phyloP scores from a whole-genome alignment of 2,329 filamentous ascomycete species.

The Penicillium sp. region DNA sequence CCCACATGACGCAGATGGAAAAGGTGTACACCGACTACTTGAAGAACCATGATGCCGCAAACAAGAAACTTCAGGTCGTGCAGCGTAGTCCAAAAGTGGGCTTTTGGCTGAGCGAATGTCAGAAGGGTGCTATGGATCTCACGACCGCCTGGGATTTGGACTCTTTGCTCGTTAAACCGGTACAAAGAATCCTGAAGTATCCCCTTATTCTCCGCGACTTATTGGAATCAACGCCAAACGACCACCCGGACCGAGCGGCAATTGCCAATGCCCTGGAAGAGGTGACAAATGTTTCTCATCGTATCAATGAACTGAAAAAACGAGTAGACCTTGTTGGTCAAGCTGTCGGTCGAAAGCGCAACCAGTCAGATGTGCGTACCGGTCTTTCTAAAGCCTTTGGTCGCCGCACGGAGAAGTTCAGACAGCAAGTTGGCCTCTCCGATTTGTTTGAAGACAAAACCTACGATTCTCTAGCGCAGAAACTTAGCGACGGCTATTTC shows the following conservation, averaged over 20 bases:
- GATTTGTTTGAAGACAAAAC: slow-evolving; percentile 74
- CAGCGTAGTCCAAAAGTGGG: slow-evolving; percentile 59
- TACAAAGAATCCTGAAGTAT: slow-evolving; percentile 92
- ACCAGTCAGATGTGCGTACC: slow-evolving; percentile 83
- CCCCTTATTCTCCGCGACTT: slow-evolving; percentile 80
- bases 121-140: slow-evolving; percentile 85
- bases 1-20: slow-evolving; percentile 60
- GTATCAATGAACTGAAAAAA: slow-evolving; percentile 93
- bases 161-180: slow-evolving; percentile 94
- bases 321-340: slow-evolving; percentile 89
- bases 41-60: slow-evolving; percentile 64
- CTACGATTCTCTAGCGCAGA: slow-evolving; percentile 78
- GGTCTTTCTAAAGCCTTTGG: slow-evolving; percentile 86
- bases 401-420: slow-evolving; percentile 82
- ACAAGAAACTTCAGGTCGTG: slow-evolving; percentile 56
- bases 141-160: slow-evolving; percentile 94
- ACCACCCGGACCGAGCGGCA: slow-evolving; percentile 76
- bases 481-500: slow-evolving; percentile 88
- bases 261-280: slow-evolving; percentile 74
- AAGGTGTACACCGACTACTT: slow-evolving; percentile 65
- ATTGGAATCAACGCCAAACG: slow-evolving; percentile 71
- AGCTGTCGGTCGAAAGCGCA: slow-evolving; percentile 80
- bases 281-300: slow-evolving; percentile 58
- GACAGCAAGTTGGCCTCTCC: slow-evolving; percentile 64
- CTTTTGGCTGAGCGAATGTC: slow-evolving; percentile 90